Conservation (phyloP, 805 yeast species). For the Teunomyces funiuensis region DNA sequence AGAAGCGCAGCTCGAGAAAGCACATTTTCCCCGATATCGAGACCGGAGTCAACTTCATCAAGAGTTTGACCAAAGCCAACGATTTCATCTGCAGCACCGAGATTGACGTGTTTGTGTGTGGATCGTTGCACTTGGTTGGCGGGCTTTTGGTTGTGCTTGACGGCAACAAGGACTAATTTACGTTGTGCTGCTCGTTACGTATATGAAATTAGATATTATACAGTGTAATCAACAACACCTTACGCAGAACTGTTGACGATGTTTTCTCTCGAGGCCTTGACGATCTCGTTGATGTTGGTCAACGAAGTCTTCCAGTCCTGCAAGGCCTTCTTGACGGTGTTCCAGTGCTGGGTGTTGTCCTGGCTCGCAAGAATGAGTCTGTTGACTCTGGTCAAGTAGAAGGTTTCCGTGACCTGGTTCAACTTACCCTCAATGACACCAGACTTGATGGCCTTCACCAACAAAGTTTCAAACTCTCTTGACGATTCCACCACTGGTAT, state of each 20-base stretch:
- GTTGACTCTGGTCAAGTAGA: conserved; percentile 41
- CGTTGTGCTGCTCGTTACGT: conserved; percentile 1
- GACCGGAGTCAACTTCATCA: conserved; percentile 58
- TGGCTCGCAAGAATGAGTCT: conserved; percentile 42
- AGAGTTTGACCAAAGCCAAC: conserved; percentile 37
- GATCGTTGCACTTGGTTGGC: conserved; percentile 92
- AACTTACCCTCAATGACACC: conserved; percentile 46
- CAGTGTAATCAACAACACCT: conserved; percentile 1
- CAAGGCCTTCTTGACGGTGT: conserved; percentile 34
- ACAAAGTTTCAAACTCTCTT: conserved; percentile 37
- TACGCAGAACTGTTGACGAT: conserved; percentile 29
- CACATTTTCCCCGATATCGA: conserved; percentile 75
- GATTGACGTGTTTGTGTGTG: conserved; percentile 84
- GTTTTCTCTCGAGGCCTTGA: conserved; percentile 42
- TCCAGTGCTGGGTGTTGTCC: conserved; percentile 34
- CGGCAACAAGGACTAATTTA: conserved; percentile 29
- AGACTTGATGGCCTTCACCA: conserved; percentile 43
- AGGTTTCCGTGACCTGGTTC: conserved; percentile 42
- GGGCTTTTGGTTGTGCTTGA: conserved; percentile 88
- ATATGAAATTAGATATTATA: conserved; percentile 7
- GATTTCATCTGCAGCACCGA: conserved; percentile 21
- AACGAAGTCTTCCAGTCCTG: conserved; percentile 41
- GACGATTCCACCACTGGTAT: conserved; percentile 31
- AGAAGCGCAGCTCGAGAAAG: conserved; percentile 28
- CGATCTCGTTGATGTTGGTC: conserved; percentile 41